Conservation (phyloP, 2,329 filamentous ascomycete genomes). For the Berkeleyomyces rouxiae region DNA sequence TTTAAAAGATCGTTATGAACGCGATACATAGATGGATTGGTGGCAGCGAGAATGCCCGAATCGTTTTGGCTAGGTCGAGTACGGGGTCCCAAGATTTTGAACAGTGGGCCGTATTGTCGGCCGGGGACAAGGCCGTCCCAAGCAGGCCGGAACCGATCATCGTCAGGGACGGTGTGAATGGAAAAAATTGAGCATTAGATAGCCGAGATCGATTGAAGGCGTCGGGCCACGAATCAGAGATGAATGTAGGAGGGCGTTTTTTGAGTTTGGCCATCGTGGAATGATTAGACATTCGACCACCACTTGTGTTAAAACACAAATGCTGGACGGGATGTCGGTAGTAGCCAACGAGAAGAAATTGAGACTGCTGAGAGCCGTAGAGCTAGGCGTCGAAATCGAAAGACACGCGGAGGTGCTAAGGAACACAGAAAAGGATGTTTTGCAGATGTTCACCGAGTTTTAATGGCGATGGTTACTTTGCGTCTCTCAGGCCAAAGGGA, state of each 20-base stretch:
- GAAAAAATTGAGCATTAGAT: not conserved
- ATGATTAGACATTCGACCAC: not conserved
- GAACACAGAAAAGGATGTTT: not conserved
- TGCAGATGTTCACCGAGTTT: not conserved
- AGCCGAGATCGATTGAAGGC: not conserved
- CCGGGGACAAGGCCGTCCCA: not conserved
- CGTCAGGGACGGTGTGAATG: not conserved
- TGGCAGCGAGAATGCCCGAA: not conserved
- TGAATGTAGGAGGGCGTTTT: not conserved
- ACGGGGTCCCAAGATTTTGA: not conserved
- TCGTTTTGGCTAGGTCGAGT: not conserved
- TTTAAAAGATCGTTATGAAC: not conserved
- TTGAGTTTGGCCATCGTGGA: not conserved
- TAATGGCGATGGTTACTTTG: not conserved
- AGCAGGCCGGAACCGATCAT: not conserved
- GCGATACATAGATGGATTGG: not conserved
- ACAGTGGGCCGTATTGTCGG: not conserved
- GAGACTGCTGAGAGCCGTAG: too few relatives aligned
- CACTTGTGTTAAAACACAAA: not conserved
- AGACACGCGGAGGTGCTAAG: not conserved
- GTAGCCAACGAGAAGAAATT: not conserved
- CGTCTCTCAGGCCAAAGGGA: not conserved
- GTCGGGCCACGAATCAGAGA: not conserved
- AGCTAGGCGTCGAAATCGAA: not conserved
- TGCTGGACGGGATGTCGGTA: not conserved